Evolutionary conservation across 108 stramenopile species (phyloP), one percentile per base, ranked within the genome.

Genomic region (Nitzschia palea): DNA sequence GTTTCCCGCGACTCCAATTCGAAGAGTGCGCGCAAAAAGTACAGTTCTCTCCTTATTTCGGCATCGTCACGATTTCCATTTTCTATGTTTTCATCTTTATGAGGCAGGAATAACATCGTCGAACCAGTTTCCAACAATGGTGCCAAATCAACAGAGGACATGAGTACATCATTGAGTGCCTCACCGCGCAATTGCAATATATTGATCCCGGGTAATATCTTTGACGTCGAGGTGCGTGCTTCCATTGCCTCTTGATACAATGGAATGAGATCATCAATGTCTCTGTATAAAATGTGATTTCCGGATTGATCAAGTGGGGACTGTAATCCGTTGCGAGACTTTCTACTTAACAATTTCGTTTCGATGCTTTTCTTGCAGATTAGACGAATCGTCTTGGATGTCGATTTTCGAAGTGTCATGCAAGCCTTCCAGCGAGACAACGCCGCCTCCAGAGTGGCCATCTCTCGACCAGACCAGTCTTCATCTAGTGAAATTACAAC

Each of bases 401-500:
- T 51, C 45, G 44, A 61, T 35, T 57, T 73, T 37, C 29, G 22
- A 50, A 53, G 25, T 30, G 45, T 55, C 70, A 70, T 68, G 65
- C 68, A 56, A 43, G 59, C 40, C 15, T 48, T 43, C 37, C 58
- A 68, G 17, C 78, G 61, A 25, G 43, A 33, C 26, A 84, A 18
- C 17, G 89, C 56, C 4, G 79, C 67, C 3, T 65, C 44, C 29
- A 86, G 44, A 31, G 79, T 62, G 5, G 71, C 32, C 30, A 71
- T 76, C 26, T 72, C 80, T 30, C 88, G 60, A 28, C 94, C 88
- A 56, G 86, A 87, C 94, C 91, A 93, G 73, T 95, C 94, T 36
- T 88, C 86, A 50, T 95, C 94, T n/a, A 95, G 36, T 18, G 64
- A 75, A 2, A 95, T 80, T 2, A 95, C 77, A 26, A 79, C 48